Evolutionary conservation across 2,329 filamentous ascomycete species (phyloP), one percentile per base, ranked within the genome.

Genomic region (Diaporthe citriasiana): DNA sequence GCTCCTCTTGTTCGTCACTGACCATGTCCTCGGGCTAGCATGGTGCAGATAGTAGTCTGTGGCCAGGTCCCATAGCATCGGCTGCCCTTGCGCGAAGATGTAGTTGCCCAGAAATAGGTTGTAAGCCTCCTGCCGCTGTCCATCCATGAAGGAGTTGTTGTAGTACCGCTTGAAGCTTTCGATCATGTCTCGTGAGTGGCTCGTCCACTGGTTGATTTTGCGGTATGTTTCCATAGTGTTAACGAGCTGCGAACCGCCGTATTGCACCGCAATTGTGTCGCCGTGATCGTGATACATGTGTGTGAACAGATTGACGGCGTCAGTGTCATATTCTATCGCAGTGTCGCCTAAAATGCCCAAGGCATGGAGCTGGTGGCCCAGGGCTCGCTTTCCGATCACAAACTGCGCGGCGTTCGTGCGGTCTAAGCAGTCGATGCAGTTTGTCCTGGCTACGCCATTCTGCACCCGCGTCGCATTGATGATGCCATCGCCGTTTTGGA

Each of bases 171-270:
- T 99, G 87, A 99, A 98, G 82, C 95, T 98, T 84, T 99, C 97
- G 30, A 99, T 95, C 96, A 99, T 98, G 82, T 99, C 97, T 77
- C 97, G 90, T 3, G 96, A 98, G 82, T 98, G 95, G 79, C 95
- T 98, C 33, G 95, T 97, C 97, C 97, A 99, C 82, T 98, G 96
- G 78, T 98, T 98, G 82, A 98, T 97, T 84, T 98, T 98, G 73
- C 97, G 93, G 82, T 99, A 99, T 6, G 97, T 99, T 77, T 97
- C 95, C 95, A 99, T 98, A 0, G 97, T 99, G 82, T 99, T 99
- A 79, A 99, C 97, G 0, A 99, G 89, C 82, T 99, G 97, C 3
- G 95, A 98, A 13, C 97, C 97, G 73, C 97, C 97, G 79, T 99
- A 99, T 82, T 99, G 97, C 71, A 98, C 93, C 0, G 97, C 97